A percentile compares a stretch with the other conserved stretches of the same genome.
These are phyloP conservation scores for Lotus japonicus DNA, from an alignment of 306 rosid species.

Conservation along the genomic window DNA sequence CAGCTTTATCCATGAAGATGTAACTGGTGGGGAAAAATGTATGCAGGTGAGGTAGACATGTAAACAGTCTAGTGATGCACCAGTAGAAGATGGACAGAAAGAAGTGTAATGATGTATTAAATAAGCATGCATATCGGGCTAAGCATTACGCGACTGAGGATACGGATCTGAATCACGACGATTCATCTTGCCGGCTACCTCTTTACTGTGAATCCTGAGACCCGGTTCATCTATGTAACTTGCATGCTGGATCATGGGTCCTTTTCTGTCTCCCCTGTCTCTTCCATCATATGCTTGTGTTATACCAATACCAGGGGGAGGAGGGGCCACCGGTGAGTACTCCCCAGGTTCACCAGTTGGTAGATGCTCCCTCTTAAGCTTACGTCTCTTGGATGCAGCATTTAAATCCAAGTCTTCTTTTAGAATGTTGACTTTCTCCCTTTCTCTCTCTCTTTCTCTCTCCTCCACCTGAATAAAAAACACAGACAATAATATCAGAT, in stretches of 20 bases:
- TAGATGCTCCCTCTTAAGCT: conserved; percentile 86
- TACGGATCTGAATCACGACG: conserved; percentile 91
- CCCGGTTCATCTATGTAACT: conserved; percentile 74
- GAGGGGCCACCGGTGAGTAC: conserved; percentile 80
- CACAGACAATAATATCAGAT: neutral
- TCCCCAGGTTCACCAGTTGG: conserved; percentile 80
- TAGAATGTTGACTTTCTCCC: conserved; percentile 68
- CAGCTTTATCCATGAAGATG: neutral
- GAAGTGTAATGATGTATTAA: neutral
- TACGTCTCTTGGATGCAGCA: conserved; percentile 83
- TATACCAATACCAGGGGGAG: conserved; percentile 53
- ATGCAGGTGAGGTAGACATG: neutral
- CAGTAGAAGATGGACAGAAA: neutral
- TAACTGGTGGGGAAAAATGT: neutral
- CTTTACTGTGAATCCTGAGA: conserved; percentile 80
- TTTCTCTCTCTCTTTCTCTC: conserved; percentile 62
- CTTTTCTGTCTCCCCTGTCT: conserved; percentile 91
- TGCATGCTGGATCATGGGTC: conserved; percentile 53
- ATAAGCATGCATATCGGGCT: neutral
- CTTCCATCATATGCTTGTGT: conserved; percentile 81
- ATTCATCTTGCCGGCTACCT: conserved; percentile 68
- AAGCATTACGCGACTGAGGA: conserved; percentile 40
- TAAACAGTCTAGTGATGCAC: neutral
- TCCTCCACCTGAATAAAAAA: conserved; percentile 49
- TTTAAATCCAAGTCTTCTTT: conserved; percentile 75